These are phyloP conservation scores for Emericellopsis cladophorae DNA, from an alignment of 2,329 filamentous ascomycete genomes.

Conservation along the genomic window DNA sequence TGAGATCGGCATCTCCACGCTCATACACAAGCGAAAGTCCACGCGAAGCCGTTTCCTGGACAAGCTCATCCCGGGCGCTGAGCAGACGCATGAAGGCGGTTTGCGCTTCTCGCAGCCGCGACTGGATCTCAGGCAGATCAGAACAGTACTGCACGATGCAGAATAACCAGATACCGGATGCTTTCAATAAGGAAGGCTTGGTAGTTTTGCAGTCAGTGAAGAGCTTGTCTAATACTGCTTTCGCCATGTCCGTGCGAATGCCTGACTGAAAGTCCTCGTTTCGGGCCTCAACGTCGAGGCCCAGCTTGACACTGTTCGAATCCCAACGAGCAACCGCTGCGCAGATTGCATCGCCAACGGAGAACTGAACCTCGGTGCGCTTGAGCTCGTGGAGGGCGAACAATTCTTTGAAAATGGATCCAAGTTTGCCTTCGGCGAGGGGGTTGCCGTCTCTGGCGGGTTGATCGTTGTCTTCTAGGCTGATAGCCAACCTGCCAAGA, in stretches of 20 bases:
- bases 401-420: constrained; percentile 51
- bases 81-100: constrained; percentile 79
- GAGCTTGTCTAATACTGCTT: constrained; percentile 55
- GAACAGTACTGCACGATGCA: constrained; percentile 86
- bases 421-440: constrained; percentile 25
- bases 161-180: constrained; percentile 90
- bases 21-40: constrained; percentile 91
- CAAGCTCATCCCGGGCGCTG: constrained; percentile 79
- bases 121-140: constrained; percentile 61
- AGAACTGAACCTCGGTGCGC: constrained; percentile 79
- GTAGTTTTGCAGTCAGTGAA: constrained; percentile 68
- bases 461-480: constrained; percentile 30
- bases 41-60: constrained; percentile 88
- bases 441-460: constrained; percentile 4
- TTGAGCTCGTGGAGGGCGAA: constrained; percentile 74
- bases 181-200: constrained; percentile 82
- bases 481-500: constrained; percentile 63
- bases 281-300: constrained; percentile 56
- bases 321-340: constrained; percentile 71
- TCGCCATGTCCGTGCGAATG: constrained; percentile 28
- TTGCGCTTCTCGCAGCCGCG: constrained; percentile 66
- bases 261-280: constrained; percentile 19
- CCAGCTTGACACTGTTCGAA: constrained; percentile 63
- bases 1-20: constrained; percentile 70
- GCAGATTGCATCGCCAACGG: constrained; percentile 77